Base-by-base conservation (phyloP, 106 monocot species). In the Dioscorea dumetorum region DNA sequence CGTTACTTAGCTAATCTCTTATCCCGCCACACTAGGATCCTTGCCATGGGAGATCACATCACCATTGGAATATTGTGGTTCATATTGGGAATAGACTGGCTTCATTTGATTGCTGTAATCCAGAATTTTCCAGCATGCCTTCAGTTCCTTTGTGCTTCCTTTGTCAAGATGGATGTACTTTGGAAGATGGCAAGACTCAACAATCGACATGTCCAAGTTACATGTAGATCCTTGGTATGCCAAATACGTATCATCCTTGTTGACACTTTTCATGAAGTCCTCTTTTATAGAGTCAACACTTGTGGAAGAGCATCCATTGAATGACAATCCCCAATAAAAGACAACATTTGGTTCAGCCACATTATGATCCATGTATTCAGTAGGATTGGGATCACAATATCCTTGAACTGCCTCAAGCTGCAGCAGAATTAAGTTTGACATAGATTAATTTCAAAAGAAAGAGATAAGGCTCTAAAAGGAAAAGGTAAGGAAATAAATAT, bases 361-460 rank as follows among this genome's bases (percentile, higher is more conserved):
- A 49, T 64, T 63, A 21, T 81, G 78, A 73, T 81, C 78, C 8
- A 78, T 66, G 61, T 81, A 72, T 22, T 85, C 85, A 4, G 64
- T 75, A 13, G 85, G 78, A 41, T 81, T 78, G 31, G 85, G 85
- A 62, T 85, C 85, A 23, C 85, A 78, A 21, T 61, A 70, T 10
- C 66, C 66, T 15, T 78, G 68, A 0, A 76, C 60, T 13, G 41
- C 66, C 66, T 81, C 81, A 22, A 85, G 67, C 85, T 85, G 78
- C 68, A 78, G 6, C 13, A 50, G 11, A 58, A 60, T 22, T 13
- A 51, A 17, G 28, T 3, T 1, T 28, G 41, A 41, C 41, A 6
- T 8, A 41, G 41, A 8, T 41, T 41, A 41, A 5, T 41, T 41
- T 0, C 41, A 41, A 41, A 41, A 41, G 6, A 41, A 8, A 10